These are phyloP conservation scores for Apiospora marii DNA, from an alignment of 2,329 filamentous ascomycete genomes.

Conservation along the genomic window DNA sequence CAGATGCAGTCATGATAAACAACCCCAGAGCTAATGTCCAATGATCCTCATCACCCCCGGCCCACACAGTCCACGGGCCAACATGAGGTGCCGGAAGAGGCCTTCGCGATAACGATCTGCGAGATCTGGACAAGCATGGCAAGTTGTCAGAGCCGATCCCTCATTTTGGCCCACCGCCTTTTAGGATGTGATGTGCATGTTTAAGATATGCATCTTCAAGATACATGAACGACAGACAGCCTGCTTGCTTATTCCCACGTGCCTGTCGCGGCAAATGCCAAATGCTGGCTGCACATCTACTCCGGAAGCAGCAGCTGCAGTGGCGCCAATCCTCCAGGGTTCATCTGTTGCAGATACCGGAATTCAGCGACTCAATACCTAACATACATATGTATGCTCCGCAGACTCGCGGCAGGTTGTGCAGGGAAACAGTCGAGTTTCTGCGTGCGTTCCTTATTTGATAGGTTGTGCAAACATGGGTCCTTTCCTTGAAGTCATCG, in stretches of 20 bases:
- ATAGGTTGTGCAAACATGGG: neutral
- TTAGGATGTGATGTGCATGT: neutral
- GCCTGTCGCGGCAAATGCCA: neutral
- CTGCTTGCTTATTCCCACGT: conserved; percentile 6
- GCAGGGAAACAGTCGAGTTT: neutral
- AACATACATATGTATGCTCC: neutral
- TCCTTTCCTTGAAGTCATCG: neutral
- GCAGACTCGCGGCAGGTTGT: neutral
- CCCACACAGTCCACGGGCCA: conserved; percentile 17
- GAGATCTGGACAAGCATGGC: conserved; percentile 16
- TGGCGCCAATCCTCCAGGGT: neutral
- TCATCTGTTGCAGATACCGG: neutral
- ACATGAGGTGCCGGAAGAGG: conserved; percentile 9
- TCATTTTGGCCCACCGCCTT: conserved; percentile 6
- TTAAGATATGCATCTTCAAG: neutral
- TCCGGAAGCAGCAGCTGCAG: neutral
- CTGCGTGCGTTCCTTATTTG: neutral
- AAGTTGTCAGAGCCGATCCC: neutral
- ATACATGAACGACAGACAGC: neutral
- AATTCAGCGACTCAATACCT: neutral
- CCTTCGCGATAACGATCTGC: conserved; percentile 12
- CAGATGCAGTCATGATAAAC: neutral
- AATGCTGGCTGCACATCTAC: neutral
- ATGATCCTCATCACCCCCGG: neutral
- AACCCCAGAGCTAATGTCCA: conserved; percentile 18